Evolutionary conservation across 225 moss, liverwort and hornwort species (phyloP), one percentile per base, ranked within the genome.

Genomic region (Antitrichia curtipendula): DNA sequence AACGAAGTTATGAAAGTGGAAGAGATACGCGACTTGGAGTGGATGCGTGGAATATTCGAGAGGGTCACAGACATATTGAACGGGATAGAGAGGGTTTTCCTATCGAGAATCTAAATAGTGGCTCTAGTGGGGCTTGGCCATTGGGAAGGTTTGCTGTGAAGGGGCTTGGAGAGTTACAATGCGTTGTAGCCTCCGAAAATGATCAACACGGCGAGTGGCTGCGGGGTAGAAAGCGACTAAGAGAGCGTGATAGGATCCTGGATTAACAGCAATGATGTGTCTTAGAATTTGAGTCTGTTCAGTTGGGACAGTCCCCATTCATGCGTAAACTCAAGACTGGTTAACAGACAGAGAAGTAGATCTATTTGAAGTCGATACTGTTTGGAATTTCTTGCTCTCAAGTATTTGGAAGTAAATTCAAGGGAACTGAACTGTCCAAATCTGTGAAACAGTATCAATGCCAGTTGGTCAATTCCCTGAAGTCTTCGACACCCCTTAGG

Each of bases 181-280:
- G 75, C n/a, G 75, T 85, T 75, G 29, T 45, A 20, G 56, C 81
- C 63, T 75, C 82, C 54, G 82, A 83, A 82, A 78, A 90, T 57
- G 86, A 70, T 61, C 91, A 85, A 88, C 91, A 92, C 27, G 85
- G 91, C 53, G 93, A 95, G 58, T 89, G 93, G 91, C 90, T 93
- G 54, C 91, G 95, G 82, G 94, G 93, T 36, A 90, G 95, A 88
- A 94, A 93, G 78, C 94, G 96, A 29, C 84, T 95, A 32, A 92
- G 96, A 85, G 96, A 95, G 78, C 90, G 96, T 62, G 96, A 96
- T 76, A 93, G 95, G 90, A 92, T 96, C 73, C 71, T 96, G 84
- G 95, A 95, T 88, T 88, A 74, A 68, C 36, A 54, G 54, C 20
- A 45, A 19, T 22, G 34, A 27, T 80, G 70, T 80, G 11, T 73